A percentile compares a stretch with the other conserved stretches of the same genome.
Conservation (phyloP, 2,329 filamentous ascomycete species). For the Pseudogymnoascus sp. region DNA sequence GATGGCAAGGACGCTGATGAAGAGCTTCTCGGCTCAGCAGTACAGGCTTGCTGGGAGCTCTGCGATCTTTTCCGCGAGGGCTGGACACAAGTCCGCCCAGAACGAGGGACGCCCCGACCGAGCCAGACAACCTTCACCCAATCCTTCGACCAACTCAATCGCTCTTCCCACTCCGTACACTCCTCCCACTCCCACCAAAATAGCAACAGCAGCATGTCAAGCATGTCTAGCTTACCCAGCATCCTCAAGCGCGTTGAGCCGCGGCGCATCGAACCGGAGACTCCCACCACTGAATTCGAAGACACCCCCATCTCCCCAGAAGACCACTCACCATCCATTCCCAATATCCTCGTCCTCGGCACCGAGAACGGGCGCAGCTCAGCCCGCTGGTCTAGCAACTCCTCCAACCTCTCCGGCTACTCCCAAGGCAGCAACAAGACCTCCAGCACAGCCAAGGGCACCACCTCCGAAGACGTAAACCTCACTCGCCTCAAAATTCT, state of each 20-base stretch:
- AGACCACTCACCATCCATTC: slow-evolving; percentile 63
- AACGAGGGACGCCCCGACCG: slow-evolving; percentile 75
- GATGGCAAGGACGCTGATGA: slow-evolving; percentile 68
- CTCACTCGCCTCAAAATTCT: slow-evolving; percentile 69
- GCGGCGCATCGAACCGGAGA: slow-evolving; percentile 58
- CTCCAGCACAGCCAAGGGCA: slow-evolving; percentile 64
- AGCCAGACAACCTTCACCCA: slow-evolving; percentile 68
- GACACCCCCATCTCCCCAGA: slow-evolving; percentile 79
- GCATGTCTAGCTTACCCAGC: slow-evolving; percentile 42
- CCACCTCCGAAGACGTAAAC: slow-evolving; percentile 65
- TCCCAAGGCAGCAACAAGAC: slow-evolving; percentile 60
- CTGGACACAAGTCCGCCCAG: slow-evolving; percentile 81
- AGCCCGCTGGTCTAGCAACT: slow-evolving; percentile 72
- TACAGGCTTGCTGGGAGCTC: slow-evolving; percentile 90
- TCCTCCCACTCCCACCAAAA: slow-evolving; percentile 30
- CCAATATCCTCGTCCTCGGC: slow-evolving; percentile 81
- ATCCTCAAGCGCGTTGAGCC: slow-evolving; percentile 36
- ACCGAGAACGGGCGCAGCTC: slow-evolving; percentile 53
- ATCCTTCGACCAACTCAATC: slow-evolving; percentile 40
- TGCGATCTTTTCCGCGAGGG: slow-evolving; percentile 89
- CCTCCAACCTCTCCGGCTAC: slow-evolving; percentile 69
- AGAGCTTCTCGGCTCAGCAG: slow-evolving; percentile 75
- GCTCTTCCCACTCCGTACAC: slow-evolving; percentile 38
- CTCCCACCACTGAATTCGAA: slow-evolving; percentile 90
- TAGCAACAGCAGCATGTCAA: slow-evolving; percentile 20